A percentile compares a stretch with the other conserved stretches of the same genome.
phyloP scores from a whole-genome alignment of 2,329 filamentous ascomycete species.

The Raffaelea arxii region DNA sequence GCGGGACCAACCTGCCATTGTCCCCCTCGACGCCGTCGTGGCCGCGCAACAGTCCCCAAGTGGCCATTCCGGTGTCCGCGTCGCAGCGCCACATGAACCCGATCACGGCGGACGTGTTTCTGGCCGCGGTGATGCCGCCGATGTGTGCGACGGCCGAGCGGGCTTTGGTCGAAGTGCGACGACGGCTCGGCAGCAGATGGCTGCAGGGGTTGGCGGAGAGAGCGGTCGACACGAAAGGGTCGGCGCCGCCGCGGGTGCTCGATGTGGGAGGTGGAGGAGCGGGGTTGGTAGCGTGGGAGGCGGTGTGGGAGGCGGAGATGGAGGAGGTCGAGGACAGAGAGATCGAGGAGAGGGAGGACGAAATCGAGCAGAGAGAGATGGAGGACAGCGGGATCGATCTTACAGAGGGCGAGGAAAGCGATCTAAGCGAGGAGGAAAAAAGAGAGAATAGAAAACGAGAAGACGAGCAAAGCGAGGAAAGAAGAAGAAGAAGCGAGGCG shows the following conservation, averaged over 20 bases:
- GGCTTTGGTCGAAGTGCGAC: slow-evolving; percentile 62
- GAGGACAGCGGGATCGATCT: too few species aligned
- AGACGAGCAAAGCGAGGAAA: too few species aligned
- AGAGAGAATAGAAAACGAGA: too few species aligned
- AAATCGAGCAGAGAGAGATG: too few species aligned
- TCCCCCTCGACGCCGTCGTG: slow-evolving; percentile 55
- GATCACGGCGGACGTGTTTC: slow-evolving; percentile 65
- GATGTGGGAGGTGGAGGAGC: slow-evolving; percentile 69
- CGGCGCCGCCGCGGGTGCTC: slow-evolving; percentile 49
- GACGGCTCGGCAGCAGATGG: slow-evolving; percentile 63
- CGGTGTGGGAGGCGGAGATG: slow-evolving; percentile 75
- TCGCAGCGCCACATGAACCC: slow-evolving; percentile 58
- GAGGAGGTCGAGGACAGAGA: slow-evolving; percentile 56
- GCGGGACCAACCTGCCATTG: slow-evolving; percentile 64
- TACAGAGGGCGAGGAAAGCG: too few species aligned
- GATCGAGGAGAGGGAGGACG: too few species aligned
- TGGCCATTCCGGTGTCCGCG: slow-evolving; percentile 53
- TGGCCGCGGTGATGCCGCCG: slow-evolving; percentile 60
- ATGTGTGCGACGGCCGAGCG: slow-evolving; percentile 60
- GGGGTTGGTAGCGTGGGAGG: slow-evolving; percentile 64
- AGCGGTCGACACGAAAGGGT: slow-evolving; percentile 48
- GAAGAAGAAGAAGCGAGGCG: neutral
- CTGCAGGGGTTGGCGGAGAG: slow-evolving; percentile 53
- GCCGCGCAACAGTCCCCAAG: slow-evolving; percentile 47
- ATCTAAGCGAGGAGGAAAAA: too few species aligned